phyloP scores from a whole-genome alignment of 2,329 filamentous ascomycete species.

The Biscogniauxia mediterranea region DNA sequence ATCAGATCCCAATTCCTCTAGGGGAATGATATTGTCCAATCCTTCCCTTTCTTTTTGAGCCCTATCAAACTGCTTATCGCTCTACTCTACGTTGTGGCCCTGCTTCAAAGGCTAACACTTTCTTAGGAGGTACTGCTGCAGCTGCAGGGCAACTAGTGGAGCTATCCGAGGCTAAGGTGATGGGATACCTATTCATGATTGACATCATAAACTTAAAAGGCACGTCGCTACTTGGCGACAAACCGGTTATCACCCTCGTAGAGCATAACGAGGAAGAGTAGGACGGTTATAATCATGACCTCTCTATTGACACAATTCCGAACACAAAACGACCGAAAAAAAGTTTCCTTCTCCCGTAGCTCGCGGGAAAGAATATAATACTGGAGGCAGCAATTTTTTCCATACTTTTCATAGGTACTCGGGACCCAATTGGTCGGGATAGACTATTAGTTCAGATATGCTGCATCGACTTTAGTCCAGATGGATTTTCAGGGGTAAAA shows the following conservation, averaged over 20 bases:
- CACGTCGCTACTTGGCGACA: constrained; percentile 78
- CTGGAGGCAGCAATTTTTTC: background rate
- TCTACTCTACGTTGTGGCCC: constrained; percentile 16
- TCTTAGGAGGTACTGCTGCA: constrained; percentile 79
- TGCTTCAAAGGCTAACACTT: constrained; percentile 21
- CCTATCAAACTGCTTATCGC: constrained; percentile 12
- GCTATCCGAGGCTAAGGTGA: constrained; percentile 78
- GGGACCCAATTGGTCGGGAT: background rate
- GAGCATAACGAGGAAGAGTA: constrained; percentile 45
- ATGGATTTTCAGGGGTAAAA: background rate
- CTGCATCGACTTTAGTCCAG: background rate
- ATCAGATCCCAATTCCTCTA: background rate
- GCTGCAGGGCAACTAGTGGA: constrained; percentile 84
- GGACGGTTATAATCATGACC: constrained; percentile 1
- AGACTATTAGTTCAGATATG: background rate
- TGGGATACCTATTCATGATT: constrained; percentile 93
- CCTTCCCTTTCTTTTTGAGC: constrained; percentile 1
- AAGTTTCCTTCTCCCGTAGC: background rate
- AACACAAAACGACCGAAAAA: background rate
- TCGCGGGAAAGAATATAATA: background rate
- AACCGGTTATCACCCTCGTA: constrained; percentile 79
- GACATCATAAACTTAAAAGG: constrained; percentile 93
- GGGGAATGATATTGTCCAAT: background rate
- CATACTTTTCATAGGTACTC: background rate
- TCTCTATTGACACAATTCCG: background rate